Conservation (phyloP, 345 rosid species). For the Hevea brasiliensis region DNA sequence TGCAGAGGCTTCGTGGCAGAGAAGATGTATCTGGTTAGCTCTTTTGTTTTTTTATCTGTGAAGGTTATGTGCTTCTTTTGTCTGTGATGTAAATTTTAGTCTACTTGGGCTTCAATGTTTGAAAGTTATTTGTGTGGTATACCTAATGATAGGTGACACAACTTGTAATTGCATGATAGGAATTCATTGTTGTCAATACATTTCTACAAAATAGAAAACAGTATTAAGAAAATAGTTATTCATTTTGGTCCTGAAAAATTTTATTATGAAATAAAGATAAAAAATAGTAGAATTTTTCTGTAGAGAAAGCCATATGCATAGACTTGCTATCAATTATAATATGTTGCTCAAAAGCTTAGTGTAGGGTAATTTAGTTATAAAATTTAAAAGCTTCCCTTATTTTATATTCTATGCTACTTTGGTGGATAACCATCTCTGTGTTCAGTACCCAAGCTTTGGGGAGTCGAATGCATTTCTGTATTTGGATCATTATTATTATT, state of each 20-base stretch:
- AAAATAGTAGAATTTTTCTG: background rate
- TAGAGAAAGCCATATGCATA: background rate
- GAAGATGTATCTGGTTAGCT: constrained; percentile 90
- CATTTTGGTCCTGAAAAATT: background rate
- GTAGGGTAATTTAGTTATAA: background rate
- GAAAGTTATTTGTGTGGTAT: background rate
- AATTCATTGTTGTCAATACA: background rate
- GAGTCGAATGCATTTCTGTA: background rate
- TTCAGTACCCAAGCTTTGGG: background rate
- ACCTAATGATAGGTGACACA: background rate
- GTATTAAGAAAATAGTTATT: background rate
- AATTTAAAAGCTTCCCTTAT: background rate
- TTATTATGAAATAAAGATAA: background rate
- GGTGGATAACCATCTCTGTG: background rate
- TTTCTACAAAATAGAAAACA: background rate
- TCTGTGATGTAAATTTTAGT: background rate
- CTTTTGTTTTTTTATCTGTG: constrained; percentile 9
- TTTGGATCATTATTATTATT: background rate
- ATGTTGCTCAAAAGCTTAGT: background rate
- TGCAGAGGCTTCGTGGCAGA: constrained; percentile 73
- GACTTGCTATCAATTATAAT: background rate
- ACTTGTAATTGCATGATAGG: background rate
- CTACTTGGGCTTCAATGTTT: constrained; percentile 3
- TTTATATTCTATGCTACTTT: background rate
- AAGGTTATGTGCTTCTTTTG: background rate